Evolutionary conservation across 148 eudicot species (phyloP).

Genomic region (Heliosperma pusillum): DNA sequence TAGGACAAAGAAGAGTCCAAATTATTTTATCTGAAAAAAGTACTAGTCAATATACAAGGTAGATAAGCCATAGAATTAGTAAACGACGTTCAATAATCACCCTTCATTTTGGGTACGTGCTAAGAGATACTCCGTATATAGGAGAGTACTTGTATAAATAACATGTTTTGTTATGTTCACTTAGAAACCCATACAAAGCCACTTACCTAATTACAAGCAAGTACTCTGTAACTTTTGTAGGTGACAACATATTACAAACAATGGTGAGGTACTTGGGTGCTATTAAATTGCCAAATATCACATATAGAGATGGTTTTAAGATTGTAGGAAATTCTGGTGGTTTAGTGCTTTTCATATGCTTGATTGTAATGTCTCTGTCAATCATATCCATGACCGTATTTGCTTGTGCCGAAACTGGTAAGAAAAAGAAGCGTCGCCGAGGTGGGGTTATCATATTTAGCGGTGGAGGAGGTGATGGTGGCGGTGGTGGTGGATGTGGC

Average conservation of each 20-base stretch:
- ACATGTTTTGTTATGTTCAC: too few relatives aligned
- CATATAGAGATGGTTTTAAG: not conserved
- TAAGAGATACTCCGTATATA: too few relatives aligned
- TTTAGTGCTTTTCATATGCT: constrained; percentile 7
- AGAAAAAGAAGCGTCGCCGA: not conserved
- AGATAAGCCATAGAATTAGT: too few relatives aligned
- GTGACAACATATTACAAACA: not conserved
- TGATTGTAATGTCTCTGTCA: constrained; percentile 15
- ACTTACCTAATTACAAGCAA: too few relatives aligned
- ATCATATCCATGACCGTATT: constrained; percentile 13
- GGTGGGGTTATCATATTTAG: not conserved
- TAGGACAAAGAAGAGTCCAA: too few relatives aligned
- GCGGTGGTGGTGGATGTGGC: not conserved
- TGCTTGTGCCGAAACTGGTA: constrained; percentile 9
- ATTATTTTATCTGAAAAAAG: too few relatives aligned
- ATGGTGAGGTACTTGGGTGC: not conserved
- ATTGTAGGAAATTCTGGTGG: not conserved
- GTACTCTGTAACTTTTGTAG: too few relatives aligned
- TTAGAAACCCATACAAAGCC: too few relatives aligned
- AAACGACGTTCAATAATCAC: too few relatives aligned
- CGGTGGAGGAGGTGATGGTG: not conserved
- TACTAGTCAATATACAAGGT: too few relatives aligned
- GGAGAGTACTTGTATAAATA: too few relatives aligned
- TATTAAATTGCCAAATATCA: not conserved
- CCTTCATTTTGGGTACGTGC: too few relatives aligned